These are phyloP conservation scores for Saksenaea oblongispora DNA, from an alignment of 371 early-diverging fungal genomes.

Conservation along the genomic window DNA sequence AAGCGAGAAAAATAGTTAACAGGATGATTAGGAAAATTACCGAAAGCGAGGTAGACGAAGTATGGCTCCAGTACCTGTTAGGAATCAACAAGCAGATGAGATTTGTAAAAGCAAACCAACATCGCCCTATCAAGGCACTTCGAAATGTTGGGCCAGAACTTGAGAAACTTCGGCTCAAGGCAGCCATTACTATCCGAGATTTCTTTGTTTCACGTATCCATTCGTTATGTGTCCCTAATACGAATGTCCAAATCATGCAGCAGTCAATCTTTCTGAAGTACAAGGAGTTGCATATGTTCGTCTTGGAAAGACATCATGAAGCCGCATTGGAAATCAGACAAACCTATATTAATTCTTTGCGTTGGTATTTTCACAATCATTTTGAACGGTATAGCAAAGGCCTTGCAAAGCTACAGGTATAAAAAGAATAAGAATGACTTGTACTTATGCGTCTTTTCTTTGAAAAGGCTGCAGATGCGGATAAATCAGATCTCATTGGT, in stretches of 20 bases:
- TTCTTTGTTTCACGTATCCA: slow-evolving; percentile 85
- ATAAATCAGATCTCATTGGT: slow-evolving; percentile 83
- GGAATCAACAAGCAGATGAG: slow-evolving; percentile 86
- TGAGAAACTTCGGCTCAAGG: slow-evolving; percentile 81
- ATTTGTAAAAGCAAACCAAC: slow-evolving; percentile 68
- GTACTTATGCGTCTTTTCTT: not conserved
- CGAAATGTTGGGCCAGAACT: slow-evolving; percentile 89
- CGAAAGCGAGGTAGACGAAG: slow-evolving; percentile 87
- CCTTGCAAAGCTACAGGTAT: slow-evolving; percentile 72
- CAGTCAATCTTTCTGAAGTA: slow-evolving; percentile 86
- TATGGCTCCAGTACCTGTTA: slow-evolving; percentile 76
- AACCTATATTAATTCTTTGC: slow-evolving; percentile 80
- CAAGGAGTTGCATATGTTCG: slow-evolving; percentile 84
- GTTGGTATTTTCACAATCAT: slow-evolving; percentile 82
- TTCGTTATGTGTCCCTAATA: slow-evolving; percentile 80
- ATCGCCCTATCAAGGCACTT: slow-evolving; percentile 66
- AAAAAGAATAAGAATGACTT: not conserved
- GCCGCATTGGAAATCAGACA: slow-evolving; percentile 85
- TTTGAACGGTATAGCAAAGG: slow-evolving; percentile 87
- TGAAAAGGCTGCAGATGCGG: slow-evolving; percentile 68
- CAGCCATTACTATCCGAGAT: slow-evolving; percentile 82
- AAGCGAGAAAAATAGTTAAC: slow-evolving; percentile 5
- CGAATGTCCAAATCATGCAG: slow-evolving; percentile 91
- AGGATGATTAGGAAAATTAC: slow-evolving; percentile 65
- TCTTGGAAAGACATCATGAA: slow-evolving; percentile 85